A percentile compares a stretch with the other conserved stretches of the same genome.
phyloP scores from a whole-genome alignment of 495 filamentous ascomycete species.

The Pyronema omphalodes region DNA sequence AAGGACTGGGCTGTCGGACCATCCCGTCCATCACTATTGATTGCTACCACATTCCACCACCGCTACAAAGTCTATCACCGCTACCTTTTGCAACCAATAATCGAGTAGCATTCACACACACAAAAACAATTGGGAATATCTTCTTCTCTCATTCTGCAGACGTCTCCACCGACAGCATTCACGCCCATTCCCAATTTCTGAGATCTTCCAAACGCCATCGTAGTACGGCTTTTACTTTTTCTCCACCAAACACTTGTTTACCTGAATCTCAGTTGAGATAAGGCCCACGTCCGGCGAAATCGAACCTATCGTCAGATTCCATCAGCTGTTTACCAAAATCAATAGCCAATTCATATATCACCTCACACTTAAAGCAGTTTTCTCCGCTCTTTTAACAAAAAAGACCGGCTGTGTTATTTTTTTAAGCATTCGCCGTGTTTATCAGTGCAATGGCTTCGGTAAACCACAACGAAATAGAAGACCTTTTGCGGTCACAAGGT shows the following conservation, averaged over 20 bases:
- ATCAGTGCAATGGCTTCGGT: not conserved
- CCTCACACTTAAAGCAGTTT: not conserved
- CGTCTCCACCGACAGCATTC: not conserved
- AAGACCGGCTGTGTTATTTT: no score
- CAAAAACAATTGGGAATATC: not conserved
- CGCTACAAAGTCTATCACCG: not conserved
- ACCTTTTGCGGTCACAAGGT: not conserved
- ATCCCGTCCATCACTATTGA: not conserved
- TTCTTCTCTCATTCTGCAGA: not conserved
- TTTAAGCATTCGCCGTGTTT: no score
- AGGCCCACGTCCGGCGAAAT: no score
- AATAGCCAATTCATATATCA: not conserved
- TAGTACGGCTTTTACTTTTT: not conserved
- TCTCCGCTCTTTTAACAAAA: no score
- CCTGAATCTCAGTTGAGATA: no score
- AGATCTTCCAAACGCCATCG: not conserved
- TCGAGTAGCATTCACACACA: not conserved
- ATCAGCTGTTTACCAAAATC: not conserved
- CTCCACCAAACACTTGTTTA: no score
- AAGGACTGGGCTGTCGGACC: slow-evolving; percentile 11
- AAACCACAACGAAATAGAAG: not conserved
- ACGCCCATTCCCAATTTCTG: not conserved
- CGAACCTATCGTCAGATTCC: no score
- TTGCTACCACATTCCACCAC: not conserved
- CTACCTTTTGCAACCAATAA: not conserved